Conservation (phyloP, 257 asterid species). For the Solanum bukasovii region DNA sequence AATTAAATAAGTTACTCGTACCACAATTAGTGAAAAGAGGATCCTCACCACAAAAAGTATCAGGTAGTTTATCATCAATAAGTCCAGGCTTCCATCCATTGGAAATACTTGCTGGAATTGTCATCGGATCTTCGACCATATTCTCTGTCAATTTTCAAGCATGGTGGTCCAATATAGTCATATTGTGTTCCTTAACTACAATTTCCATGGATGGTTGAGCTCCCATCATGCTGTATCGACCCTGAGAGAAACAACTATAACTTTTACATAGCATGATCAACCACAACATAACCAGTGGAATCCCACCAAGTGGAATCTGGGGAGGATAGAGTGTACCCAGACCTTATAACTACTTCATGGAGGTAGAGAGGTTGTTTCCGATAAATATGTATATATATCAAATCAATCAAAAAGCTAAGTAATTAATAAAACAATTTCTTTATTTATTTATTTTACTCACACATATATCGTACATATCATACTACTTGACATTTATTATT, state of each 20-base stretch:
- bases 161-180: constrained; percentile 54
- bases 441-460: not conserved
- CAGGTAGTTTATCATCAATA: constrained; percentile 62
- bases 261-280: too few species aligned
- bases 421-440: not conserved
- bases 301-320: too few species aligned
- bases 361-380: too few species aligned
- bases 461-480: not conserved
- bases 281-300: not conserved
- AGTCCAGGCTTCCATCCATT: constrained; percentile 72
- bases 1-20: not conserved
- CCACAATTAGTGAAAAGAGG: not conserved
- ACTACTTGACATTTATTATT: too few species aligned
- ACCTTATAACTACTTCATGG: not conserved
- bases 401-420: not conserved
- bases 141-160: constrained; percentile 30
- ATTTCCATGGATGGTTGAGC: constrained; percentile 79
- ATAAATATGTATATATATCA: not conserved
- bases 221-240: constrained; percentile 84
- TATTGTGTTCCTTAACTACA: constrained; percentile 63
- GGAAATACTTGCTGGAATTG: constrained; percentile 54
- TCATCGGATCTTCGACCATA: constrained; percentile 63
- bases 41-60: constrained; percentile 66
- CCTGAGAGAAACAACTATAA: constrained; percentile 24
- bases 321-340: not conserved